These are phyloP conservation scores for Amorphotheca resinae DNA, from an alignment of 495 filamentous ascomycete species.

Conservation along the genomic window DNA sequence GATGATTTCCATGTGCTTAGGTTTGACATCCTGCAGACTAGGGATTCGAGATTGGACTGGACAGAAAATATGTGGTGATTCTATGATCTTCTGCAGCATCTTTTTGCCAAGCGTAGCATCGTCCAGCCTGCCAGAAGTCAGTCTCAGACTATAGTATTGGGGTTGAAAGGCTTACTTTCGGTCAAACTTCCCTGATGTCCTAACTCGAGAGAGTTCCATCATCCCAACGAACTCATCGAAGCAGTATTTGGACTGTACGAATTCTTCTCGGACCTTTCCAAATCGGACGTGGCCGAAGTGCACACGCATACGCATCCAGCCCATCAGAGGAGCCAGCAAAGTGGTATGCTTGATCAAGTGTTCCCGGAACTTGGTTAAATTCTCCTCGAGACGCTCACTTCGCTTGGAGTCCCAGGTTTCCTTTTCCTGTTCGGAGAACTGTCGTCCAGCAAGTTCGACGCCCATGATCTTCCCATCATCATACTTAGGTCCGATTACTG, in stretches of 20 bases:
- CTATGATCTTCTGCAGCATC: constrained; percentile 3
- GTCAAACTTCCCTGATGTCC: constrained; percentile 25
- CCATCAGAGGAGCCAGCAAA: constrained; percentile 17
- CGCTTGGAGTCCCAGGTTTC: constrained; percentile 4
- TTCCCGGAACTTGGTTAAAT: constrained; percentile 10
- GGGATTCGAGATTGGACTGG: constrained; percentile 6
- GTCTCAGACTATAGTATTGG: background rate
- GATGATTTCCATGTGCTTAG: constrained; percentile 17
- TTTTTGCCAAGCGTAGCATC: constrained; percentile 1
- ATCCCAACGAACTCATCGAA: constrained; percentile 40
- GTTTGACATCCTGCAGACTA: constrained; percentile 16
- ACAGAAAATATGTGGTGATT: constrained; percentile 1
- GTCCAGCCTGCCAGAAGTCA: constrained; percentile 1
- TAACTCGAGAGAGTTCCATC: constrained; percentile 22
- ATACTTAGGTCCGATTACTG: constrained; percentile 5
- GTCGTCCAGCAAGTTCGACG: constrained; percentile 4
- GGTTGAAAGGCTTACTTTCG: constrained; percentile 21
- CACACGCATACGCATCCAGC: constrained; percentile 40
- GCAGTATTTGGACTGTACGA: constrained; percentile 20
- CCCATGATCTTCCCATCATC: background rate
- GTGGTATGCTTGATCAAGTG: constrained; percentile 16
- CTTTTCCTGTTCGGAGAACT: background rate
- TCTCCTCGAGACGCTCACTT: background rate
- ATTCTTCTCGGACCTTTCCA: constrained; percentile 23
- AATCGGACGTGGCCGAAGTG: constrained; percentile 44